Evolutionary conservation across 352 stramenopile species (phyloP).

Genomic region (Globisporangium alternatum): DNA sequence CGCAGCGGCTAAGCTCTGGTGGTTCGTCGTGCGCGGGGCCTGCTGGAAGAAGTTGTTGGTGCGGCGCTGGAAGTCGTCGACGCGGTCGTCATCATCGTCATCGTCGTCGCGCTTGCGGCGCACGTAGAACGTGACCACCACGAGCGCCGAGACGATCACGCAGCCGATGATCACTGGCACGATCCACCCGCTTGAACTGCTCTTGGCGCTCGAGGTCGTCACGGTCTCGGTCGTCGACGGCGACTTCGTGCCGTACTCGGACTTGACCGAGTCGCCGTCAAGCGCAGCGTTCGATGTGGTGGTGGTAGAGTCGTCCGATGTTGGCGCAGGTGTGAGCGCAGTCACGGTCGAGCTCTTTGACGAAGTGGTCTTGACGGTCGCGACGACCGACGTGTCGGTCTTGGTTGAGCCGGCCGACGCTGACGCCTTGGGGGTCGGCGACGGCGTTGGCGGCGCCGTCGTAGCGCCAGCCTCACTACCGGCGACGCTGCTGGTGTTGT

Average conservation of each 20-base stretch:
- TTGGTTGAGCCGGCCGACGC: conserved; percentile 9
- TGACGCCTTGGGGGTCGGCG: conserved; percentile 10
- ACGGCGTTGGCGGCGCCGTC: conserved; percentile 16
- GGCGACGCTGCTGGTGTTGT: conserved; percentile 3
- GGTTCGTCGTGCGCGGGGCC: conserved; percentile 45
- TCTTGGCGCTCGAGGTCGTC: conserved; percentile 15
- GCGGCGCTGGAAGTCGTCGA: conserved; percentile 41
- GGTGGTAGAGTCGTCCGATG: conserved; percentile 18
- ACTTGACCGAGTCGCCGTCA: conserved; percentile 35
- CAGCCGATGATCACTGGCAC: conserved; percentile 56
- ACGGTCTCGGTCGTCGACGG: conserved; percentile 30
- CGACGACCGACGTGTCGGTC: conserved; percentile 16
- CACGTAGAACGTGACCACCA: conserved; percentile 64
- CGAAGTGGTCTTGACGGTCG: conserved; percentile 23
- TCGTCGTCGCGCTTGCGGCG: conserved; percentile 38
- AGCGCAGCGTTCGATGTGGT: conserved; percentile 26
- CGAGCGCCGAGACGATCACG: conserved; percentile 47
- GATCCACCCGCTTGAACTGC: conserved; percentile 38
- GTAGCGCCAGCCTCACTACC: conserved; percentile 14
- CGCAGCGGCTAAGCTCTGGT: conserved; percentile 23
- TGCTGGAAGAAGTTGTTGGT: conserved; percentile 64
- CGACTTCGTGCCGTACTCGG: conserved; percentile 46
- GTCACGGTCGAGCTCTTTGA: conserved; percentile 17
- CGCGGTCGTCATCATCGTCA: conserved; percentile 47
- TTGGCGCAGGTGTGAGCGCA: conserved; percentile 22